Conservation (phyloP, 2,329 filamentous ascomycete species). For the Diplodia scrobiculata region DNA sequence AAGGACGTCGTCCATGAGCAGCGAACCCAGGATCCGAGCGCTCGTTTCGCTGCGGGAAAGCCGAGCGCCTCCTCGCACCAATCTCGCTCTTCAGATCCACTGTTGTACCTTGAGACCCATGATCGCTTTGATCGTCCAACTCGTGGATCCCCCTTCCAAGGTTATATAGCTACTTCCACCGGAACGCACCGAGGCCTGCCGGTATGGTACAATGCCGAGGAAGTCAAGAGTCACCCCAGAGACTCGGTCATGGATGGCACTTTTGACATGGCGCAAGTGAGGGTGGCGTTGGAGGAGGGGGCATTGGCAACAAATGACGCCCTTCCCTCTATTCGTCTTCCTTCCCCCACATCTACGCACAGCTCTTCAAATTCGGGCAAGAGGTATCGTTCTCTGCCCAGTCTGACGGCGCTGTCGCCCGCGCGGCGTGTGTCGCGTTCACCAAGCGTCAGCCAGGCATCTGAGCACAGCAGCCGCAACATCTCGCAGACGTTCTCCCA, state of each 20-base stretch:
- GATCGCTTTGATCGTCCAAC: not conserved
- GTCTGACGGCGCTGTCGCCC: conserved; percentile 7
- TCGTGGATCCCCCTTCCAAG: not conserved
- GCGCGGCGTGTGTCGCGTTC: conserved; percentile 7
- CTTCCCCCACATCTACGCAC: conserved; percentile 13
- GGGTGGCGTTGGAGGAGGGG: not conserved
- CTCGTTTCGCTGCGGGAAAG: conserved; percentile 12
- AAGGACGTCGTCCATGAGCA: not conserved
- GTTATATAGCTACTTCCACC: conserved; percentile 21
- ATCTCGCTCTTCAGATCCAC: conserved; percentile 21
- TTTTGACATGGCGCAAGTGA: conserved; percentile 16
- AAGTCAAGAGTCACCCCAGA: conserved; percentile 4
- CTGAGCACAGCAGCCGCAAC: conserved; percentile 27
- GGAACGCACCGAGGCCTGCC: conserved; percentile 16
- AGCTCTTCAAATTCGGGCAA: conserved; percentile 2
- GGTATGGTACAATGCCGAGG: conserved; percentile 18
- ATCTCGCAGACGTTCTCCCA: not conserved
- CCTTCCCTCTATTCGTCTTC: conserved; percentile 24
- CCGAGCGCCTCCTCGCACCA: conserved; percentile 18
- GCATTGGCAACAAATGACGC: not conserved
- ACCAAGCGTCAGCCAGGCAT: conserved; percentile 20
- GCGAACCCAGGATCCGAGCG: conserved; percentile 15
- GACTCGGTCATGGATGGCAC: conserved; percentile 14
- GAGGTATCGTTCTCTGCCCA: conserved; percentile 19
- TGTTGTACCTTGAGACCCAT: conserved; percentile 13